Conservation (phyloP, 2,329 filamentous ascomycete species). For the Fusarium nygamai region DNA sequence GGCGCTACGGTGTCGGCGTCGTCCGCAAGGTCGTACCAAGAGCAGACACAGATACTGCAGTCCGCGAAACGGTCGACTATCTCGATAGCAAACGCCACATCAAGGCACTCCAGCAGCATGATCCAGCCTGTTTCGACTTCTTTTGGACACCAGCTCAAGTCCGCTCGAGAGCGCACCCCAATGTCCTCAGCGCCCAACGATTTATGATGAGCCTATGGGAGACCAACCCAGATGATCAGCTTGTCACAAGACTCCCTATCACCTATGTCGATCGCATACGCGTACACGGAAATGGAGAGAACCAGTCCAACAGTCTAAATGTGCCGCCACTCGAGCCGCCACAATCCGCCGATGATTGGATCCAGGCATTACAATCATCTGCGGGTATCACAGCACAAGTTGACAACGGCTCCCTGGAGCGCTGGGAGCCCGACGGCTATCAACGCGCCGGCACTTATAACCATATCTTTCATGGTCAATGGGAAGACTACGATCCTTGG, state of each 20-base stretch:
- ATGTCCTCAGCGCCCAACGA: constrained; percentile 69
- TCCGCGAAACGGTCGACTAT: constrained; percentile 69
- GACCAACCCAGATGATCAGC: constrained; percentile 60
- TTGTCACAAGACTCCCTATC: constrained; percentile 70
- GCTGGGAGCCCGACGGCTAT: constrained; percentile 77
- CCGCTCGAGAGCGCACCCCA: constrained; percentile 72
- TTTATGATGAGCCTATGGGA: constrained; percentile 77
- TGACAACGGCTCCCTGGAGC: constrained; percentile 76
- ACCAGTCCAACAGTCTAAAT: constrained; percentile 31
- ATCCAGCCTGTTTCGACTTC: constrained; percentile 76
- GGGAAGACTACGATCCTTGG: constrained; percentile 68
- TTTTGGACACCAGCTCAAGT: constrained; percentile 79
- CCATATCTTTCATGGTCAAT: constrained; percentile 62
- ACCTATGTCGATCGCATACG: constrained; percentile 76
- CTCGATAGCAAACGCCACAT: constrained; percentile 44
- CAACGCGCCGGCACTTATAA: constrained; percentile 66
- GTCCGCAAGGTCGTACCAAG: constrained; percentile 71
- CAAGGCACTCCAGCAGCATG: constrained; percentile 48
- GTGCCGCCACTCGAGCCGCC: constrained; percentile 40
- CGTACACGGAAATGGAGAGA: constrained; percentile 63
- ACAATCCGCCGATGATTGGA: constrained; percentile 52
- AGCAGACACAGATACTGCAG: constrained; percentile 65
- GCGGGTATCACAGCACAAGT: constrained; percentile 70
- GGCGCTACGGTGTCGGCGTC: constrained; percentile 72
- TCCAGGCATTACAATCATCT: constrained; percentile 54